Percentiles rank a stretch among this genome's conserved stretches.
Conservation (phyloP, 1,284 basidiomycete species). For the Rhizoctonia solani region DNA sequence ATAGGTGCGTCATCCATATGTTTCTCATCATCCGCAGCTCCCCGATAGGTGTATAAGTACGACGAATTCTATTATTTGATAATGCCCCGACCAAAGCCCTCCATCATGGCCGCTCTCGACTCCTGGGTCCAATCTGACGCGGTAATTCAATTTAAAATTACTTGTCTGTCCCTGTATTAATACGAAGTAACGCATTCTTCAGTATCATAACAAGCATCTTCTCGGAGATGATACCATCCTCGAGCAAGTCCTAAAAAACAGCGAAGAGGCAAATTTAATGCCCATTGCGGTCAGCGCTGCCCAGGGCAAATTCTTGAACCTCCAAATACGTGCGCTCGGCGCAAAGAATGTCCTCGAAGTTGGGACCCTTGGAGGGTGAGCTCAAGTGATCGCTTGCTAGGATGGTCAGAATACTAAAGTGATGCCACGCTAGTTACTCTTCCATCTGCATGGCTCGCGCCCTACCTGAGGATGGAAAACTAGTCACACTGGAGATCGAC, state of each 20-base stretch:
- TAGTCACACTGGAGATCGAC: slow-evolving; percentile 57
- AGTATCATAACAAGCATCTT: slow-evolving; percentile 62
- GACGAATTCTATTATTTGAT: background rate
- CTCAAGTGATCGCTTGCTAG: slow-evolving; percentile 19
- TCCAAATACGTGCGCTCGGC: slow-evolving; percentile 53
- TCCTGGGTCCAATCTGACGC: background rate
- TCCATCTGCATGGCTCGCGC: slow-evolving; percentile 63
- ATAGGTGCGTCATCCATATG: no score
- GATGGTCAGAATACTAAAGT: background rate
- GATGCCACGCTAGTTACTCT: slow-evolving; percentile 54
- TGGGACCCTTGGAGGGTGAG: slow-evolving; percentile 64
- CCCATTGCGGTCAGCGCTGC: slow-evolving; percentile 59
- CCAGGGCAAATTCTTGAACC: slow-evolving; percentile 61
- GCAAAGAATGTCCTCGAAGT: slow-evolving; percentile 63
- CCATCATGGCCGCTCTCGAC: background rate
- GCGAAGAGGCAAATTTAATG: slow-evolving; percentile 52
- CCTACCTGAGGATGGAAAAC: slow-evolving; percentile 56
- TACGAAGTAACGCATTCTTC: background rate
- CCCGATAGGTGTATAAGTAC: background rate
- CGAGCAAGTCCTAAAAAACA: slow-evolving; percentile 52
- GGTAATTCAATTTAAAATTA: background rate
- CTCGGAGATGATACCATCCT: slow-evolving; percentile 53
- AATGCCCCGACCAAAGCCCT: background rate
- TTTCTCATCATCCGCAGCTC: background rate
- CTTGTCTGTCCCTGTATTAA: background rate